phyloP scores from a whole-genome alignment of 345 rosid genomes.

The Lumnitzera racemosa region DNA sequence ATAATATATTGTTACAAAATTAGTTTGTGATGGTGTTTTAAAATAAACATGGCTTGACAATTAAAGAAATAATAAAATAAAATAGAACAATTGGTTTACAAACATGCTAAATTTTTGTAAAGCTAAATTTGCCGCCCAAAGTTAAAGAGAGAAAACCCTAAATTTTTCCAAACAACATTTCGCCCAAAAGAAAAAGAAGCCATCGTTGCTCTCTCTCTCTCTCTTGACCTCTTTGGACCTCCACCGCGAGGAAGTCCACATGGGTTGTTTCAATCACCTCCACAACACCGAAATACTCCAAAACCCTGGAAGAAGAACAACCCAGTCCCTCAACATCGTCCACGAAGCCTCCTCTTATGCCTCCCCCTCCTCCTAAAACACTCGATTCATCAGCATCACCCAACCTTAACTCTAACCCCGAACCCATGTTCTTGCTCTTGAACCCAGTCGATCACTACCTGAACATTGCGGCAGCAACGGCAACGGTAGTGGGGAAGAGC shows the following conservation, averaged over 20 bases:
- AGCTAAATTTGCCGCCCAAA: no score
- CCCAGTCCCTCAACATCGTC: conserved; percentile 2
- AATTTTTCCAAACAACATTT: no score
- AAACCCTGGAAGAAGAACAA: conserved; percentile 5
- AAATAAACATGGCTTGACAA: no score
- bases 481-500: not conserved
- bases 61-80: no score
- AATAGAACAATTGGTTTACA: no score
- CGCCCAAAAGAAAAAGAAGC: no score
- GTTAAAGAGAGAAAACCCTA: no score
- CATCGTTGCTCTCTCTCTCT: not conserved
- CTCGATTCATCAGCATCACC: conserved; percentile 5
- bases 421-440: not conserved
- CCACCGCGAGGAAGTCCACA: conserved; percentile 17
- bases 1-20: no score
- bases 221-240: conserved; percentile 24
- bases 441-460: no score
- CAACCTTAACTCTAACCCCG: conserved; percentile 3
- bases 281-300: not conserved
- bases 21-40: no score
- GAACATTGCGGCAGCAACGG: not conserved
- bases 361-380: conserved; percentile 45
- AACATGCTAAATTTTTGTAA: no score
- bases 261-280: conserved; percentile 1
- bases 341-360: conserved; percentile 28